Conservation (phyloP, 345 rosid species). For the Populus simonii region DNA sequence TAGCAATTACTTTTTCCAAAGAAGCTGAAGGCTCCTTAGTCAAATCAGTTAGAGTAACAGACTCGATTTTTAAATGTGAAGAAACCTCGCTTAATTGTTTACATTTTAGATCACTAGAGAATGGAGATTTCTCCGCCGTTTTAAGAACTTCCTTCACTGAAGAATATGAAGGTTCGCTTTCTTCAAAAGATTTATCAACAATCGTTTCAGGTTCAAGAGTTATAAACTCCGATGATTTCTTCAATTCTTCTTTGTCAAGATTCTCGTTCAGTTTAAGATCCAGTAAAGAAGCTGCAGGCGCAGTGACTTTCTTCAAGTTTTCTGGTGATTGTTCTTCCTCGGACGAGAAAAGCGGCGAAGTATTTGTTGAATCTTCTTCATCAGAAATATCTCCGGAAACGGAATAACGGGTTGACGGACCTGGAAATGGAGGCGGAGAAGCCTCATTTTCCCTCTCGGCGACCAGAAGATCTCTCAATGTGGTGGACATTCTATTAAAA, state of each 20-base stretch:
- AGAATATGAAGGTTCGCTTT: not conserved
- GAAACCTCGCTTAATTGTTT: not conserved
- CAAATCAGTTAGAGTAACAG: not conserved
- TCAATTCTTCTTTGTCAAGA: no score
- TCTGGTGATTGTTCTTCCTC: not conserved
- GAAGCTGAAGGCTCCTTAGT: not conserved
- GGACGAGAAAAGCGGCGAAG: not conserved
- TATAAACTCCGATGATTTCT: not conserved
- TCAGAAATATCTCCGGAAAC: not conserved
- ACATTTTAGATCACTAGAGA: not conserved
- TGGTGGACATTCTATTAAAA: constrained; percentile 15
- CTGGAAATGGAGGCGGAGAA: not conserved
- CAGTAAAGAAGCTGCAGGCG: not conserved
- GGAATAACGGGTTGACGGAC: not conserved
- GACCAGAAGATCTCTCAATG: constrained; percentile 4
- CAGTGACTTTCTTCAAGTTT: not conserved
- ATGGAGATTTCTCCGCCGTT: not conserved
- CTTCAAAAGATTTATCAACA: not conserved
- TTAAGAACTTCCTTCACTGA: not conserved
- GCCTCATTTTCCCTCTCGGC: constrained; percentile 9
- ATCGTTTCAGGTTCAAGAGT: not conserved
- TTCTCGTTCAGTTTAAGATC: not conserved
- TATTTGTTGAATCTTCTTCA: not conserved
- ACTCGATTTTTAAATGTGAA: not conserved
- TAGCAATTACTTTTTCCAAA: constrained; percentile 1